These are phyloP conservation scores for Paecilomyces fulvus DNA, from an alignment of 2,329 filamentous ascomycete genomes.

Conservation along the genomic window DNA sequence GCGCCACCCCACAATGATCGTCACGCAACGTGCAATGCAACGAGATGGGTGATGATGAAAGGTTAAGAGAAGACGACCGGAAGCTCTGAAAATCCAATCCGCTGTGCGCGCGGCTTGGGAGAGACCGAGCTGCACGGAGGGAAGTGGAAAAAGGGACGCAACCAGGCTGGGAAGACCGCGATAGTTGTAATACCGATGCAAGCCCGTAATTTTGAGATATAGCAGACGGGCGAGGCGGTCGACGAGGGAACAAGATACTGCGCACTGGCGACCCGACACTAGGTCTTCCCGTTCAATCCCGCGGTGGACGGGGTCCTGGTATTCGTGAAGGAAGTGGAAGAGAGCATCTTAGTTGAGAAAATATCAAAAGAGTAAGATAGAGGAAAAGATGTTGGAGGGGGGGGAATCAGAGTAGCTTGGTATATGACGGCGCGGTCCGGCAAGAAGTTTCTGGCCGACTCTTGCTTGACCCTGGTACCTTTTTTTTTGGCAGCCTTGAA, in stretches of 20 bases:
- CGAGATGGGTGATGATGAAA: background rate
- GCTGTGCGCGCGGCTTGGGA: background rate
- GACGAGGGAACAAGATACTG: slow-evolving; percentile 6
- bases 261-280: slow-evolving; percentile 11
- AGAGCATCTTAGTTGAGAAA: slow-evolving; percentile 27
- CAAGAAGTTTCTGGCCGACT: slow-evolving; percentile 9
- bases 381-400: slow-evolving; percentile 10
- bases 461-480: slow-evolving; percentile 2
- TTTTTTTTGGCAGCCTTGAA: background rate
- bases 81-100: background rate
- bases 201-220: slow-evolving; percentile 4
- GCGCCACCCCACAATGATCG: background rate
- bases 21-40: background rate
- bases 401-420: slow-evolving; percentile 1
- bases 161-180: slow-evolving; percentile 4
- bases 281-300: slow-evolving; percentile 39
- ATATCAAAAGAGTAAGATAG: slow-evolving; percentile 13
- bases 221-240: slow-evolving; percentile 7
- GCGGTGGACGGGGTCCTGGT: slow-evolving; percentile 33
- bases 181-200: slow-evolving; percentile 3
- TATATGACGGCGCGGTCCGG: slow-evolving; percentile 22
- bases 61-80: background rate
- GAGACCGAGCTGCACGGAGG: background rate
- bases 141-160: slow-evolving; percentile 1
- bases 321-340: slow-evolving; percentile 20